Conservation (phyloP, 2,329 filamentous ascomycete genomes). For the Aplosporella prunicola region DNA sequence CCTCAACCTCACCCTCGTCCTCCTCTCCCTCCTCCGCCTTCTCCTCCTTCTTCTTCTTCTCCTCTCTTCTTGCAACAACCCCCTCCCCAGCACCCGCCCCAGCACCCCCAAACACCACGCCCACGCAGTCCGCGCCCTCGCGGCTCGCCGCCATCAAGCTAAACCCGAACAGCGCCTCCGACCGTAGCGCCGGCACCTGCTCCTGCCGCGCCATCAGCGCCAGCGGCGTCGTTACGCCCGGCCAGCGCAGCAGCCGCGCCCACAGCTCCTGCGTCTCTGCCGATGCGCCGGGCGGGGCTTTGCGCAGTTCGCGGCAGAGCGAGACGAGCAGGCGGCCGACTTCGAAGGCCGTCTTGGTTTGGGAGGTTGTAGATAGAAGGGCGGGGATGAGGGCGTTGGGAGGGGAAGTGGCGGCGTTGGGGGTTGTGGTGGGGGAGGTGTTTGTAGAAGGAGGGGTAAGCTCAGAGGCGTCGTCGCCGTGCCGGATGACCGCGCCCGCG, state of each 20-base stretch:
- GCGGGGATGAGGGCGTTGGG: not conserved
- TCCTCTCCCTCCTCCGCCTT: not conserved
- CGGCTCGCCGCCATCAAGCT: constrained; percentile 2
- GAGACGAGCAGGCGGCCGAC: constrained; percentile 9
- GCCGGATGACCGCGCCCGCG: not conserved
- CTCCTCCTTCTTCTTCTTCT: not conserved
- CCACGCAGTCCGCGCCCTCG: constrained; percentile 4
- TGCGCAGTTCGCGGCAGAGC: constrained; percentile 5
- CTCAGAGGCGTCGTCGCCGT: too few species aligned
- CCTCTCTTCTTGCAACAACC: too few species aligned
- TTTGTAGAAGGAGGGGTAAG: too few species aligned
- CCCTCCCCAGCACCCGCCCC: too few species aligned
- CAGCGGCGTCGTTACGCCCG: constrained; percentile 2
- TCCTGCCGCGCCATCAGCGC: constrained; percentile 9
- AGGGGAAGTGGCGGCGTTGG: too few species aligned
- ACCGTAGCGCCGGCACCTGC: constrained; percentile 5
- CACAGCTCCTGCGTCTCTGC: constrained; percentile 1
- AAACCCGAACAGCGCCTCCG: constrained; percentile 9
- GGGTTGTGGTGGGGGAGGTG: too few species aligned
- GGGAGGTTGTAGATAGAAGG: constrained; percentile 1
- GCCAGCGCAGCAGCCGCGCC: not conserved
- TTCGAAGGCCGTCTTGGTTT: constrained; percentile 9
- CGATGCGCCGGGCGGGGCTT: not conserved
- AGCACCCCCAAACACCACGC: constrained; percentile 1
- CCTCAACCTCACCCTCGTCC: not conserved